phyloP scores from a whole-genome alignment of 129 eudicot genomes.

The Sambucus nigra region DNA sequence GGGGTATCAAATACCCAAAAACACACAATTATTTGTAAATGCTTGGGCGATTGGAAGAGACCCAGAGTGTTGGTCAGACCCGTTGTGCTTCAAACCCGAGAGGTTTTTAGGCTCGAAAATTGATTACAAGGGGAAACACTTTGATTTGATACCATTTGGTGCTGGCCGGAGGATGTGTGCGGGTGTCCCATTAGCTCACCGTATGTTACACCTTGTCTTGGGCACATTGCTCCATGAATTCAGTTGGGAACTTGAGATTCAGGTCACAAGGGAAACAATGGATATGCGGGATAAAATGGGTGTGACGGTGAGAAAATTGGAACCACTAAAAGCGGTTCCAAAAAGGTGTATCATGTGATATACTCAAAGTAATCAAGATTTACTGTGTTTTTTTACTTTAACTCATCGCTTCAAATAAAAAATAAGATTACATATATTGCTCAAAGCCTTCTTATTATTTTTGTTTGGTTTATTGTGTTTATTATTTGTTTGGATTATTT shows the following conservation, averaged over 20 bases:
- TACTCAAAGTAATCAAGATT: no score
- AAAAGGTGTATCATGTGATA: conserved; percentile 4
- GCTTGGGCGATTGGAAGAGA: conserved; percentile 44
- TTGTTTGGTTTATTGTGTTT: no score
- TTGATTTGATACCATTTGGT: conserved; percentile 32
- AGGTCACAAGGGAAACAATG: conserved; percentile 14
- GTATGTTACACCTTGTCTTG: conserved; percentile 37
- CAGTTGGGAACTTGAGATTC: conserved; percentile 39
- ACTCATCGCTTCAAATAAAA: no score
- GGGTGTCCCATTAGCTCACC: conserved; percentile 35
- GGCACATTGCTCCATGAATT: conserved; percentile 45
- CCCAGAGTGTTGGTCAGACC: conserved; percentile 29
- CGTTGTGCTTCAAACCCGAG: conserved; percentile 28
- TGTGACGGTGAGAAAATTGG: conserved; percentile 29
- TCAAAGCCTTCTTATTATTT: no score
- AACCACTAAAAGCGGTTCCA: conserved; percentile 30
- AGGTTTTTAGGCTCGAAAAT: conserved; percentile 31
- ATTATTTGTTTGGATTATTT: no score
- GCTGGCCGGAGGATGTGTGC: conserved; percentile 35
- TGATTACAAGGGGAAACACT: conserved; percentile 34
- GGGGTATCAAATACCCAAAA: conserved; percentile 35
- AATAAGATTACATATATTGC: no score
- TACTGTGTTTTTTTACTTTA: no score
- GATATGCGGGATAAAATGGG: conserved; percentile 49
- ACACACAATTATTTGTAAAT: conserved; percentile 30